Base-by-base conservation (phyloP, 495 filamentous ascomycete genomes). In the Viridothelium virens region DNA sequence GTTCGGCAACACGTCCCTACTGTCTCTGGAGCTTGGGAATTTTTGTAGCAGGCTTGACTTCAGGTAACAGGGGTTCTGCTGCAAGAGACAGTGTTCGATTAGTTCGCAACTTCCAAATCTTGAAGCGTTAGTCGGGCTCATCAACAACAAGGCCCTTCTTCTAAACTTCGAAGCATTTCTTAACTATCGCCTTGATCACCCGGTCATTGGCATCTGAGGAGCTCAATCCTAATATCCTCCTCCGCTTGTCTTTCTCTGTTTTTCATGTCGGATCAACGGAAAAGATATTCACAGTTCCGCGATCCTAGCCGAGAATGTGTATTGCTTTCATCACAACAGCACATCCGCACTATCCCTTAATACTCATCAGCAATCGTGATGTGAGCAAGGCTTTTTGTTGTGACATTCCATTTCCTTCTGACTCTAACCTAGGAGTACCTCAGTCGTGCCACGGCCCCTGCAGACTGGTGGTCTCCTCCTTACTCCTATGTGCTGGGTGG, bases 341-440 rank as follows among this genome's bases (percentile, higher is more conserved):
- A 39, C 94, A 99, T 75, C 95, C 95, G 9, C 78, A 84, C 63
- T 99, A 97, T 77, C 84, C 92, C 12, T 80, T 97, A 62, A 91
- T 99, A 71, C 80, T 96, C 62, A 81, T 97, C 74, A 88, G 91
- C 78, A 99, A 99, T 74, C 84, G 94, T 73, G 94, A 99, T 86
- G 92, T 88, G 79, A 69, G 76, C 33, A 59, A 36, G 53, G 1
- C 31, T 59, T 14, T 59, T 0, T 9, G 67, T 56, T 33, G 61
- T 10, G 41, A 53, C 36, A 31, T 62, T 48, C 64, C 44, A 46
- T 65, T 61, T 33, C 18, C 31, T 36, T 59, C 53, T 59, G 14
- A 59, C 31, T 59, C 64, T 12, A 38, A 7, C 7, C 33, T 66
- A 88, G 86, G 88, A 97, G 81, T 97, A 88, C 77, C 89, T 99